Conservation (phyloP, 2,329 filamentous ascomycete species). For the Gyromitra esculenta region DNA sequence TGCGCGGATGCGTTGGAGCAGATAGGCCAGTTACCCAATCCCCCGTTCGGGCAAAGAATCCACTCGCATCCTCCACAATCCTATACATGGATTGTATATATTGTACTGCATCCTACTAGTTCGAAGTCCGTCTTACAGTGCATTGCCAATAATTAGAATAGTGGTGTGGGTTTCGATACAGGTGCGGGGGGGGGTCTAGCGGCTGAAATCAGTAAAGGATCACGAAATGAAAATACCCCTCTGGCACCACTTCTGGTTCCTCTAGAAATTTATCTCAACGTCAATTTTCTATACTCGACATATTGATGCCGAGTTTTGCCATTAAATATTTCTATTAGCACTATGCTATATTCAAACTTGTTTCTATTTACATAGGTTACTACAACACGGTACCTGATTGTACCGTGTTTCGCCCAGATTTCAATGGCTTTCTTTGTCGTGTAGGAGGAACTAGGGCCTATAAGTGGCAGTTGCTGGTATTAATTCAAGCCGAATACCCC, state of each 20-base stretch:
- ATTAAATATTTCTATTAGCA: not conserved
- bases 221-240: conserved; percentile 7
- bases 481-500: conserved; percentile 10
- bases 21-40: conserved; percentile 21
- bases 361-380: not conserved
- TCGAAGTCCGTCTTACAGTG: conserved; percentile 11
- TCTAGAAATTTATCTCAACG: conserved; percentile 3
- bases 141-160: conserved; percentile 22
- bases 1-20: conserved; percentile 1
- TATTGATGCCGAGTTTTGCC: not conserved
- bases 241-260: not conserved
- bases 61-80: conserved; percentile 28
- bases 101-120: conserved; percentile 14
- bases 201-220: conserved; percentile 42
- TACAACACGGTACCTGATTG: not conserved
- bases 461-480: conserved; percentile 6
- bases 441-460: conserved; percentile 21
- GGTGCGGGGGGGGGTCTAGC: conserved; percentile 33
- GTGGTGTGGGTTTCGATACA: conserved; percentile 21
- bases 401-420: not conserved
- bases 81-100: conserved; percentile 24
- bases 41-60: conserved; percentile 20
- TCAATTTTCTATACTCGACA: not conserved
- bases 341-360: conserved; percentile 2
- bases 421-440: conserved; percentile 4